Base-by-base conservation (phyloP, 2,329 filamentous ascomycete genomes). In the Fusarium stilboides region DNA sequence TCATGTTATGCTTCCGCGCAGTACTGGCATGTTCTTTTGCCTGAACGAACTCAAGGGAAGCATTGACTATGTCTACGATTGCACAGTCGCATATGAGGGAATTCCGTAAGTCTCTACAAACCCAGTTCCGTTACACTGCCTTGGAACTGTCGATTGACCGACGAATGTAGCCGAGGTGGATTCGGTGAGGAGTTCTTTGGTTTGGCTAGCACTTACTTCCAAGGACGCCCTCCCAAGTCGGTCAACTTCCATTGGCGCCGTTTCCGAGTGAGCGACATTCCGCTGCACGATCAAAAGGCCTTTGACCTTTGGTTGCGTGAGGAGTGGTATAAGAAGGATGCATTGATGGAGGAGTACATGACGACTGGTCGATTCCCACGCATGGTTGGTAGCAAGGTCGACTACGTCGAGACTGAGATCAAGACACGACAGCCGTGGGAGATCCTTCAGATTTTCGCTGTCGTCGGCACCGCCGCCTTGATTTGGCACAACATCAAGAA, bases 221-320 rank as follows among this genome's bases (percentile, higher is more conserved):
- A 96, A 78, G 94, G 96, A 14, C 89, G 93, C 2, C 91, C 94
- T 1, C 96, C 95, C 3, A 97, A 94, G 78, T 97, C 94, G 2
- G 94, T 98, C 75, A 98, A 98, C 80, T 94, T 98, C 84, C 92
- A 97, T 80, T 99, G 95, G 94, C 89, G 96, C 54, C 90, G 94
- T 12, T 98, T 97, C 80, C 87, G 88, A 34, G 78, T 98, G 15
- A 86, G 87, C 22, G 89, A 94, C 20, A 97, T 99, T 43, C 95
- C 95, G 0, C 86, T 97, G 12, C 86, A 94, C 33, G 88, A 91
- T 71, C 85, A 87, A 17, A 87, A 91, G 40, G 84, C 87, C 8
- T 99, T 99, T 75, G 94, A 97, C 59, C 75, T 85, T 5, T 99
- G 96, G 96, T 84, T 98, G 28, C 87, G 90, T 33, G 90, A 93